A percentile compares a stretch with the other conserved stretches of the same genome.
Conservation (phyloP, 140 eudicot species). For the Cichorium intybus region DNA sequence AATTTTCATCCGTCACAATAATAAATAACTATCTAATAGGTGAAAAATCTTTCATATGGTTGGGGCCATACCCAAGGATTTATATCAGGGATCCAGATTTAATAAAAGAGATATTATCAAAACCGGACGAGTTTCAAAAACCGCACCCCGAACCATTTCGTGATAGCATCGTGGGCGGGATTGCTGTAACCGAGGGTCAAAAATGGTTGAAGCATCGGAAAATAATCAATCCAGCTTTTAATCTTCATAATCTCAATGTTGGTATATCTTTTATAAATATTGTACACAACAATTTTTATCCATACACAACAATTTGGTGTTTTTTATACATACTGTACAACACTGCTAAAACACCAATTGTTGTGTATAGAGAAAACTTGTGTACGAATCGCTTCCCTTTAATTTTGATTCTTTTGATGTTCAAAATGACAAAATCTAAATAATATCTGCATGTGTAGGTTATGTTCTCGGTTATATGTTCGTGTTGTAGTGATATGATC, state of each 20-base stretch:
- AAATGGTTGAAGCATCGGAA: constrained; percentile 48
- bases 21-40: constrained; percentile 1
- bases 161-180: constrained; percentile 25
- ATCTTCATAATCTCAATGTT: constrained; percentile 39
- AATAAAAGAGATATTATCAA: constrained; percentile 26
- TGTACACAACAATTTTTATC: too few relatives aligned
- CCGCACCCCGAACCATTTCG: constrained; percentile 33
- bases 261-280: too few relatives aligned
- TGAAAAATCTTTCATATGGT: constrained; percentile 34
- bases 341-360: too few relatives aligned
- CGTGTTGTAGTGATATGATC: constrained; percentile 30
- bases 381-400: too few relatives aligned
- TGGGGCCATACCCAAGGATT: constrained; percentile 32
- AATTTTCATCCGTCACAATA: neutral
- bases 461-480: constrained; percentile 29
- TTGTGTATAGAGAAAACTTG: too few relatives aligned
- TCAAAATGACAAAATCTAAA: neutral
- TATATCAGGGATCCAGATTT: constrained; percentile 25
- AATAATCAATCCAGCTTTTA: constrained; percentile 47
- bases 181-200: constrained; percentile 31
- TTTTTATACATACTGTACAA: too few relatives aligned
- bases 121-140: constrained; percentile 21
- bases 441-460: constrained; percentile 4
- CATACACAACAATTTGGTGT: too few relatives aligned
- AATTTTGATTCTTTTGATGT: neutral